Conservation (phyloP, 1,284 basidiomycete species). For the Moesziomyces aphidis region DNA sequence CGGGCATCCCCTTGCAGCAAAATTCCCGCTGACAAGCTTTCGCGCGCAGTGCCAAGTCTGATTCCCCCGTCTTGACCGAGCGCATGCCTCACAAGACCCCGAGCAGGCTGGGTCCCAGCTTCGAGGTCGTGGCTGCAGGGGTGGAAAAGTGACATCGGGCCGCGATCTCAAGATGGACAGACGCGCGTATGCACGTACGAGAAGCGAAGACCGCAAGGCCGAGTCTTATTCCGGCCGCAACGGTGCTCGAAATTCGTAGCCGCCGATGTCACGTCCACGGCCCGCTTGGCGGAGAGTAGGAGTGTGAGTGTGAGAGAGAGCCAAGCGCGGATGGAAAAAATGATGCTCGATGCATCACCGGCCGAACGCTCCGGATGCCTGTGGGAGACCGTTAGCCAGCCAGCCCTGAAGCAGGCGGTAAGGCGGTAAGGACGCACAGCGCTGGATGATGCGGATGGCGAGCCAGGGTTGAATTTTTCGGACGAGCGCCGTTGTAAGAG, state of each 20-base stretch:
- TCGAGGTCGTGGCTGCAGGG: neutral
- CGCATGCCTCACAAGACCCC: neutral
- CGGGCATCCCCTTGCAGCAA: neutral
- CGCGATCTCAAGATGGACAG: neutral
- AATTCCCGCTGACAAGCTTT: neutral
- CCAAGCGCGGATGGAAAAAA: slow-evolving; percentile 2
- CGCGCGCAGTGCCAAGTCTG: too few relatives aligned
- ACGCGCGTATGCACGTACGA: slow-evolving; percentile 5
- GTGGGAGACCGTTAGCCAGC: neutral
- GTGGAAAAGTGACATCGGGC: neutral
- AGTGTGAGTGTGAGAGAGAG: too few relatives aligned
- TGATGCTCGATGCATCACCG: neutral
- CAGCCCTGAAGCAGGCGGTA: neutral
- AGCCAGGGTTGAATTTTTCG: neutral
- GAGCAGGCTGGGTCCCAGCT: neutral
- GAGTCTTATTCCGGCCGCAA: slow-evolving; percentile 43
- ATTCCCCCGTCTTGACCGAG: neutral
- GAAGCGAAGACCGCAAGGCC: slow-evolving; percentile 4
- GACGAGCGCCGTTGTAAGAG: neutral
- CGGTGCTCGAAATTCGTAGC: slow-evolving; percentile 10
- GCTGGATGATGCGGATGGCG: neutral
- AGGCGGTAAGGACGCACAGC: too few relatives aligned
- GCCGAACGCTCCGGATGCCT: slow-evolving; percentile 10
- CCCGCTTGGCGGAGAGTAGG: neutral
- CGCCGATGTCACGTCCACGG: neutral